phyloP scores from a whole-genome alignment of 805 yeast genomes.

The Jamesozyma lodderae region DNA sequence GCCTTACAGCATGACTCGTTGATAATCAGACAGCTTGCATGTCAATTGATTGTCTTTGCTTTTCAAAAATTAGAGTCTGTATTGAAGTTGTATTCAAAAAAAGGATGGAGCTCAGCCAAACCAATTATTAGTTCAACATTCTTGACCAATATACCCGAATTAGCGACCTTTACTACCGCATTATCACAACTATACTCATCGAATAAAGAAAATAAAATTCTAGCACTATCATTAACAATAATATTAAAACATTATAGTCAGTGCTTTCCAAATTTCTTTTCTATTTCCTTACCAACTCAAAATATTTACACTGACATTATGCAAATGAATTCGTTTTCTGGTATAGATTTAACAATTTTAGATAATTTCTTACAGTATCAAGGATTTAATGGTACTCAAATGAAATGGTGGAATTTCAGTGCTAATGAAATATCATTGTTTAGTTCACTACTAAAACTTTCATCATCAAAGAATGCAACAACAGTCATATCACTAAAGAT shows the following conservation, averaged over 20 bases:
- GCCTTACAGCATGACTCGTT: conserved; percentile 43
- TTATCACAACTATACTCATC: conserved; percentile 35
- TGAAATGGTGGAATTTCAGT: conserved; percentile 73
- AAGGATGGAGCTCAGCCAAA: conserved; percentile 35
- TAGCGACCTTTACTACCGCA: conserved; percentile 30
- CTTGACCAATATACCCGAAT: conserved; percentile 40
- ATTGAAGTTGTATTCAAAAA: conserved; percentile 28
- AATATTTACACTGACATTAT: conserved; percentile 32
- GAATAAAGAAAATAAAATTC: conserved; percentile 35
- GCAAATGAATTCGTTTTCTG: conserved; percentile 31
- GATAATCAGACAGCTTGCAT: conserved; percentile 53
- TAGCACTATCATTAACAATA: conserved; percentile 40
- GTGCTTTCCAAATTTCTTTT: conserved; percentile 31
- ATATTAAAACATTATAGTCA: conserved; percentile 35
- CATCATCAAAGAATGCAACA: conserved; percentile 29
- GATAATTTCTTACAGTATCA: conserved; percentile 56
- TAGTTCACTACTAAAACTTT: conserved; percentile 52
- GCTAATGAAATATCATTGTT: conserved; percentile 49
- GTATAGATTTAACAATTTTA: conserved; percentile 48
- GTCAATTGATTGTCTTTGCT: conserved; percentile 48
- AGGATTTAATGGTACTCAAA: conserved; percentile 40
- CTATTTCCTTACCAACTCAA: conserved; percentile 25
- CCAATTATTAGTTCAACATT: conserved; percentile 31
- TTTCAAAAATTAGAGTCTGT: conserved; percentile 46
- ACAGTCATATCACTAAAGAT: conserved; percentile 35